Evolutionary conservation across 2,329 filamentous ascomycete species (phyloP).

Genomic region (Dothiorella sarmentorum): DNA sequence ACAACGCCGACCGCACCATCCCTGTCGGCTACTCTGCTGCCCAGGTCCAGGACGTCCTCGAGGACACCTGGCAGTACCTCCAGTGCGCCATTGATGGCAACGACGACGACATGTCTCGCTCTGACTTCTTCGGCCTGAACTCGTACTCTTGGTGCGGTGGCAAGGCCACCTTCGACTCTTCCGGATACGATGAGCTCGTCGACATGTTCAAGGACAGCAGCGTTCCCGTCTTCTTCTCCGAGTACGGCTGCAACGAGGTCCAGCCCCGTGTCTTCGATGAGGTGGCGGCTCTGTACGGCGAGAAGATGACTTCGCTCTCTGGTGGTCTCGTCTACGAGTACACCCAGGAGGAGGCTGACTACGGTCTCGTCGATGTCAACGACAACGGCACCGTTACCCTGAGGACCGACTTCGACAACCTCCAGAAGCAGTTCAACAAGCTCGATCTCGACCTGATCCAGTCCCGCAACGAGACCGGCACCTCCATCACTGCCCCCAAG

Average conservation of each 20-base stretch:
- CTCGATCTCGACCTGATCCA: constrained; percentile 69
- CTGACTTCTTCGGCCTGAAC: constrained; percentile 76
- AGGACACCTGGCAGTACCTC: constrained; percentile 74
- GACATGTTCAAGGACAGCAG: constrained; percentile 62
- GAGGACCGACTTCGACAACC: constrained; percentile 56
- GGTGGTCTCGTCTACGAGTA: constrained; percentile 82
- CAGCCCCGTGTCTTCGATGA: constrained; percentile 71
- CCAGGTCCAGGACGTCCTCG: constrained; percentile 69
- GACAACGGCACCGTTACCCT: constrained; percentile 43
- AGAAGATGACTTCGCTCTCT: constrained; percentile 68
- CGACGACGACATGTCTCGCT: constrained; percentile 55
- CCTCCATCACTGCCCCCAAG: constrained; percentile 54
- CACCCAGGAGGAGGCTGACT: constrained; percentile 64
- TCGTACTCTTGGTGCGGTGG: constrained; percentile 72
- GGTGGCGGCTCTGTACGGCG: constrained; percentile 67
- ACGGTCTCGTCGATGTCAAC: constrained; percentile 47
- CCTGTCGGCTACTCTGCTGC: constrained; percentile 69
- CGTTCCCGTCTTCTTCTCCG: constrained; percentile 78
- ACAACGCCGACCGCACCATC: constrained; percentile 55
- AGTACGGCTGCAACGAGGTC: constrained; percentile 74
- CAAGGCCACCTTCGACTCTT: constrained; percentile 59
- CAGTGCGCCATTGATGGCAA: constrained; percentile 59
- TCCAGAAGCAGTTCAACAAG: constrained; percentile 71
- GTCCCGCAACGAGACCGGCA: constrained; percentile 56
- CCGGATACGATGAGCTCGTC: constrained; percentile 62